Conservation (phyloP, 2,329 filamentous ascomycete species). For the Penicillium sp. region DNA sequence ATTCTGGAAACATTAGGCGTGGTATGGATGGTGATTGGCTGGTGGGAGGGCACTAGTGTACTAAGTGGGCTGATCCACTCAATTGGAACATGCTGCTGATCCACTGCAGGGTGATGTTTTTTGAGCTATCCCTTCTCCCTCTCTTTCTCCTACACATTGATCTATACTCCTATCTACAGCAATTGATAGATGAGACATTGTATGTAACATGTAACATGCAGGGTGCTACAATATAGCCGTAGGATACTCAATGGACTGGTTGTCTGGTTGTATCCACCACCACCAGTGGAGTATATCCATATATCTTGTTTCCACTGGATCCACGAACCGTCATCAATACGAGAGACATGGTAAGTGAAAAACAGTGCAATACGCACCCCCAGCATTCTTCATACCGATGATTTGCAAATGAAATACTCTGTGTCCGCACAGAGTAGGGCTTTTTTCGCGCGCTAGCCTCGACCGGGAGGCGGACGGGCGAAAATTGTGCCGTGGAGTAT, state of each 20-base stretch:
- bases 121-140: not conserved
- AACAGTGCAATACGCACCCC: conserved; percentile 20
- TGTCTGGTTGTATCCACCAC: no score
- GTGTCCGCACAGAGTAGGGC: conserved; percentile 34
- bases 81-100: conserved; percentile 26
- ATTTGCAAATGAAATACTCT: conserved; percentile 25
- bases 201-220: conserved; percentile 3
- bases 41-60: no score
- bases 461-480: conserved; percentile 38
- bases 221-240: not conserved
- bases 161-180: not conserved
- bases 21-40: conserved; percentile 22
- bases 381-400: conserved; percentile 25
- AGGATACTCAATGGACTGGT: no score
- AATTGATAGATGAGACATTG: conserved; percentile 4
- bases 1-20: conserved; percentile 19
- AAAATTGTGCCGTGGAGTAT: conserved; percentile 46
- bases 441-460: conserved; percentile 35
- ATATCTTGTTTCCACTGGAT: no score
- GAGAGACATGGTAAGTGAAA: conserved; percentile 16
- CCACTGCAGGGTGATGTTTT: conserved; percentile 24
- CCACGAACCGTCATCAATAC: not conserved
- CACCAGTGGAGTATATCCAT: no score
- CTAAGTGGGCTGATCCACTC: conserved; percentile 22
- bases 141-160: not conserved